phyloP scores from a whole-genome alignment of 345 rosid species.

The Hibiscus mutabilis region DNA sequence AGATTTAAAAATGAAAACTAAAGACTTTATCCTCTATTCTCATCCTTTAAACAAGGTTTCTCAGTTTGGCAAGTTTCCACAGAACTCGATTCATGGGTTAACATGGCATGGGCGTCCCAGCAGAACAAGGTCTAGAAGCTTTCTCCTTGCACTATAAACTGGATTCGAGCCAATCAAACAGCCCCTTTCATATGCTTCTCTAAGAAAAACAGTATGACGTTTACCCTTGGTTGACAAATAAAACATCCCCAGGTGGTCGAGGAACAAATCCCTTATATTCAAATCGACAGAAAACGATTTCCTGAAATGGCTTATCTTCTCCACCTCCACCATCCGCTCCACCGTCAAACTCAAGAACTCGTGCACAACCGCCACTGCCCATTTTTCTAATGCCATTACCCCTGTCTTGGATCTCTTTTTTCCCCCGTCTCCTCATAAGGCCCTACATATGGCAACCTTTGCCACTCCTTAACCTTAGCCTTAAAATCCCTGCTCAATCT shows the following conservation, averaged over 20 bases:
- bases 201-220: constrained; percentile 71
- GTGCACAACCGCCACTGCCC: constrained; percentile 67
- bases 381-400: constrained; percentile 50
- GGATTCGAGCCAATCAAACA: constrained; percentile 58
- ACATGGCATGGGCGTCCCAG: constrained; percentile 51
- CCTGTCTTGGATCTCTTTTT: constrained; percentile 42
- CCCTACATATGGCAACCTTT: constrained; percentile 57
- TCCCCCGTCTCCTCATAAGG: constrained; percentile 62
- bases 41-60: constrained; percentile 21
- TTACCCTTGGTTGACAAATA: constrained; percentile 80
- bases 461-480: constrained; percentile 81
- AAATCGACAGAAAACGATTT: constrained; percentile 72
- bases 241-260: constrained; percentile 88
- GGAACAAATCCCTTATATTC: constrained; percentile 77
- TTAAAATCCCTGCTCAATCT: constrained; percentile 65
- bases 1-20: not conserved
- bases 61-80: constrained; percentile 7
- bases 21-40: constrained; percentile 5
- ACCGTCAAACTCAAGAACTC: constrained; percentile 80
- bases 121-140: constrained; percentile 75
- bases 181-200: constrained; percentile 85
- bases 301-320: constrained; percentile 88
- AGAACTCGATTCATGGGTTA: constrained; percentile 21
- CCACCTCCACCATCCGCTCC: constrained; percentile 90
- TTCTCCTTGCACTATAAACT: constrained; percentile 60